Percentiles rank a stretch among this genome's conserved stretches.
Conservation (phyloP, 2,329 filamentous ascomycete species). For the Penicillium sp. region DNA sequence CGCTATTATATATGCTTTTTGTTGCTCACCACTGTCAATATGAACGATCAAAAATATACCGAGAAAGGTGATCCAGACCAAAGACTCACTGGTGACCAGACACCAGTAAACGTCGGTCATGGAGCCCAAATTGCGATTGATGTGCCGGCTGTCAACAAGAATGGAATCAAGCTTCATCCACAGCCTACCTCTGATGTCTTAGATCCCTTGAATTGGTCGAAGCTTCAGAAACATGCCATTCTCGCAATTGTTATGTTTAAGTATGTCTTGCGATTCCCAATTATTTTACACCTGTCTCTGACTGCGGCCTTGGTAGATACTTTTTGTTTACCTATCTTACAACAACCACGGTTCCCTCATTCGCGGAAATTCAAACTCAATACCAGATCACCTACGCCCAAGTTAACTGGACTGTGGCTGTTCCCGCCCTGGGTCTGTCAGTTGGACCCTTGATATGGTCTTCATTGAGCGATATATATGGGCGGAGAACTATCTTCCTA, state of each 20-base stretch:
- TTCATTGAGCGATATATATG: conserved; percentile 53
- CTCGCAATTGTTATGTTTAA: conserved; percentile 56
- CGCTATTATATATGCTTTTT: neutral
- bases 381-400: conserved; percentile 49
- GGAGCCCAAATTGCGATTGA: conserved; percentile 7
- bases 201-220: conserved; percentile 58
- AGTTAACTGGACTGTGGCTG: conserved; percentile 57
- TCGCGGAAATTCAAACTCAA: conserved; percentile 49
- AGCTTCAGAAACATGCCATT: conserved; percentile 49
- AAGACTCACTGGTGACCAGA: neutral
- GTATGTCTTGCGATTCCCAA: conserved; percentile 32
- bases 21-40: neutral
- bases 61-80: neutral
- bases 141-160: conserved; percentile 6
- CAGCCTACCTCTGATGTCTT: conserved; percentile 48
- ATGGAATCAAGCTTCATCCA: conserved; percentile 40
- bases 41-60: neutral
- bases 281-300: neutral
- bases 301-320: conserved; percentile 38
- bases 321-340: conserved; percentile 62
- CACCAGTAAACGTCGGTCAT: neutral
- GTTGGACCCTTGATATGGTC: conserved; percentile 55
- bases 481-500: conserved; percentile 53
- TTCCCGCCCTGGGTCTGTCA: conserved; percentile 53
- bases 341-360: conserved; percentile 58